A percentile compares a stretch with the other conserved stretches of the same genome.
Conservation (phyloP, 805 yeast species). For the Clavispora carvajalis region DNA sequence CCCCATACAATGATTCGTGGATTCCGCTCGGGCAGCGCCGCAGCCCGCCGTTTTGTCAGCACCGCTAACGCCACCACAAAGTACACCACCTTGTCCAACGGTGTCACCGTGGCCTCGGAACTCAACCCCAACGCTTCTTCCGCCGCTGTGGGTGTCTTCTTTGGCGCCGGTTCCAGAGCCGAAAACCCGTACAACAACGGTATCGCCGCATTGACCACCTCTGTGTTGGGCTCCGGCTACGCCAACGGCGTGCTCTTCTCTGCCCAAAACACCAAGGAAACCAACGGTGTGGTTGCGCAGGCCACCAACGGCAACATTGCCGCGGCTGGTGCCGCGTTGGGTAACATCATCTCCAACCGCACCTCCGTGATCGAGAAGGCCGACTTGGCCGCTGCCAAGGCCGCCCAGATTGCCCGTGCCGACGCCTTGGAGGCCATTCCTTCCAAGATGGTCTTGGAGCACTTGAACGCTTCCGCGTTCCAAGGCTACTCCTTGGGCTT, state of each 20-base stretch:
- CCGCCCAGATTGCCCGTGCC: conserved; percentile 41
- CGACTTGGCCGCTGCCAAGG: conserved; percentile 44
- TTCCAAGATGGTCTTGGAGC: conserved; percentile 59
- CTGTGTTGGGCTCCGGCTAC: conserved; percentile 39
- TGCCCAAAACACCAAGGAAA: conserved; percentile 56
- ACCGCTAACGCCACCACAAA: conserved; percentile 55
- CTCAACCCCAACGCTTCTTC: conserved; percentile 49
- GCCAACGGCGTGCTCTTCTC: conserved; percentile 54
- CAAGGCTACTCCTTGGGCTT: conserved; percentile 78
- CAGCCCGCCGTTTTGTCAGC: conserved; percentile 53
- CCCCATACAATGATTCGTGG: conserved; percentile 37
- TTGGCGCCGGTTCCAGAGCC: conserved; percentile 73
- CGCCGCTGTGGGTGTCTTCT: conserved; percentile 63
- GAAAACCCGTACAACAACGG: conserved; percentile 83
- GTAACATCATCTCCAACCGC: conserved; percentile 37
- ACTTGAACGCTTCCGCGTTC: conserved; percentile 78
- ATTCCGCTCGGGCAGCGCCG: conserved; percentile 27
- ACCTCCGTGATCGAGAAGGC: conserved; percentile 37
- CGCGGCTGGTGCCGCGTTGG: conserved; percentile 50
- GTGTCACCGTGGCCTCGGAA: conserved; percentile 70
- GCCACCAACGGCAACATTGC: conserved; percentile 45
- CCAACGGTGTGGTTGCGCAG: conserved; percentile 56
- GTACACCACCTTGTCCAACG: conserved; percentile 68
- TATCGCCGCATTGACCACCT: conserved; percentile 61
- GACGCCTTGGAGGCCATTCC: conserved; percentile 53